phyloP scores from a whole-genome alignment of 164 flowering plant genomes.

The Protea cynaroides region DNA sequence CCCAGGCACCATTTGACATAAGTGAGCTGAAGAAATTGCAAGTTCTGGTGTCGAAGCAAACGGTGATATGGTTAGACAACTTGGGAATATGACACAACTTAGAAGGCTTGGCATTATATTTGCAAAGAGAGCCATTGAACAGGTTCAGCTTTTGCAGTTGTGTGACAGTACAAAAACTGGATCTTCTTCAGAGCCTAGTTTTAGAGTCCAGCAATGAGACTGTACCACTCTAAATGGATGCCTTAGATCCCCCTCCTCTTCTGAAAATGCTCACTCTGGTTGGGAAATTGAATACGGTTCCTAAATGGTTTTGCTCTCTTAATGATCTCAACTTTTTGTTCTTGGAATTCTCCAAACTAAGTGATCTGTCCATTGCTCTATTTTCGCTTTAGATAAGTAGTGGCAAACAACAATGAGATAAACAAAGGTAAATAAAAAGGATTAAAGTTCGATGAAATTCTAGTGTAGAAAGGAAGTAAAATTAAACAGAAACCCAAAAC shows the following conservation, averaged over 20 bases:
- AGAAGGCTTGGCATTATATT: neutral
- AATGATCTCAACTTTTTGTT: neutral
- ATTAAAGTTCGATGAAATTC: no score
- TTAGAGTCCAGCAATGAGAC: neutral
- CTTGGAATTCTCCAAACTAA: slow-evolving; percentile 1
- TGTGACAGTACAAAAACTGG: neutral
- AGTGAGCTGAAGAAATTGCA: neutral
- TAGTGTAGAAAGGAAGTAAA: no score
- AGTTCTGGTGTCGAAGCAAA: neutral
- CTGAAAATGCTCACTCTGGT: neutral
- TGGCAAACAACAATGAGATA: no score
- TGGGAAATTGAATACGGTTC: neutral
- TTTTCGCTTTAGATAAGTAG: no score
- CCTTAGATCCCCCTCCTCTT: neutral
- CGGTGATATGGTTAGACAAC: neutral
- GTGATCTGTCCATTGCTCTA: no score
- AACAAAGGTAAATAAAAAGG: no score
- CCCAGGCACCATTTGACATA: neutral
- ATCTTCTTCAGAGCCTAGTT: neutral
- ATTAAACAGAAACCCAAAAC: no score
- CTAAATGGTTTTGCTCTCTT: neutral
- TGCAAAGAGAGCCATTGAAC: neutral
- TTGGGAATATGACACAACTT: neutral
- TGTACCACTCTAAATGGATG: neutral
- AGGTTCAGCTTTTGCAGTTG: neutral